These are phyloP conservation scores for Aspergillus flavus DNA, from an alignment of 2,329 filamentous ascomycete species.

Conservation along the genomic window DNA sequence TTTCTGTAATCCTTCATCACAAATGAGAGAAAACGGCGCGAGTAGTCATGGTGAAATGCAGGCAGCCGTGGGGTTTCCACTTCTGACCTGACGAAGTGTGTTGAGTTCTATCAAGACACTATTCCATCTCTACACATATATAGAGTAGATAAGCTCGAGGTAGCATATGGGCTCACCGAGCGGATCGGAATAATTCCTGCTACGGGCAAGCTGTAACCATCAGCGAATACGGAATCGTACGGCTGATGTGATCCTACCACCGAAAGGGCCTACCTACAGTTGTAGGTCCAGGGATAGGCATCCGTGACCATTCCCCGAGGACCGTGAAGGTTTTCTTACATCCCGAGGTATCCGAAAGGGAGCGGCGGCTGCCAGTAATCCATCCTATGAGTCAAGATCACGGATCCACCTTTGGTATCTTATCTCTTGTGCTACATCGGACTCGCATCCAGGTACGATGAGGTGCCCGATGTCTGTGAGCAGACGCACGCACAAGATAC, in stretches of 20 bases:
- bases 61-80: background rate
- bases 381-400: background rate
- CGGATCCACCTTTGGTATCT: background rate
- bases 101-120: too few relatives aligned
- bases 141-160: background rate
- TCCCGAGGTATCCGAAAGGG: constrained; percentile 1
- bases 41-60: background rate
- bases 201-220: background rate
- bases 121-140: background rate
- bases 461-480: background rate
- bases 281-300: background rate
- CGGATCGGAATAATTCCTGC: background rate
- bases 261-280: background rate
- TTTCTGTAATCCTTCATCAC: background rate
- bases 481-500: background rate
- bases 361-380: background rate
- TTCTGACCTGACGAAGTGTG: background rate
- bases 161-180: background rate
- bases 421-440: background rate
- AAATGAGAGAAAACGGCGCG: background rate
- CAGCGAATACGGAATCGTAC: background rate
- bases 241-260: background rate
- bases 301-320: background rate
- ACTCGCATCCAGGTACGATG: background rate
- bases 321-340: background rate